A percentile compares a stretch with the other conserved stretches of the same genome.
phyloP scores from a whole-genome alignment of 768 basidiomycete species.

The Phallus indusiatus region DNA sequence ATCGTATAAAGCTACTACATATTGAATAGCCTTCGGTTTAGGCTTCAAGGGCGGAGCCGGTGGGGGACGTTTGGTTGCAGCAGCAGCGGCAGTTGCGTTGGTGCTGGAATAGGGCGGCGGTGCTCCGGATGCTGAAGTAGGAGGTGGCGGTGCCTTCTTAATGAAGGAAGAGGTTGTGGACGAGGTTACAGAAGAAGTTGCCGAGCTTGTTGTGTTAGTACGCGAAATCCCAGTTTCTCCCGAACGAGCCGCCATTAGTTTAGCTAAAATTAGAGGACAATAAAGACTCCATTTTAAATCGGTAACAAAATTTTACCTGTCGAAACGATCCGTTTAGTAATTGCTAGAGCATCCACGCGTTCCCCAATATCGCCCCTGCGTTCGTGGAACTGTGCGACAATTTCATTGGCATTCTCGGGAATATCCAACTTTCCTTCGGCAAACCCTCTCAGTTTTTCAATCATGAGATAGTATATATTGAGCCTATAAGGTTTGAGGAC shows the following conservation, averaged over 20 bases:
- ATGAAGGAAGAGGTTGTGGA: conserved; percentile 22
- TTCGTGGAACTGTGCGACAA: conserved; percentile 66
- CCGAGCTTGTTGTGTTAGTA: conserved; percentile 20
- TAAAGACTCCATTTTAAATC: background rate
- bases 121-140: conserved; percentile 27
- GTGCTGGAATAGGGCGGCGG: conserved; percentile 38
- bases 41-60: conserved; percentile 90
- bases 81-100: conserved; percentile 29
- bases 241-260: conserved; percentile 43
- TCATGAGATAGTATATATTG: conserved; percentile 87
- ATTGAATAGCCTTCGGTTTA: conserved; percentile 69
- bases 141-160: conserved; percentile 44
- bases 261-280: conserved; percentile 33
- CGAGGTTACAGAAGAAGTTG: conserved; percentile 20
- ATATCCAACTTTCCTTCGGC: conserved; percentile 68
- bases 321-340: conserved; percentile 77
- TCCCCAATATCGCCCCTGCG: conserved; percentile 79
- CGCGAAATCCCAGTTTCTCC: conserved; percentile 23
- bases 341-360: conserved; percentile 65
- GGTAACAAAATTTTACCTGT: conserved; percentile 52
- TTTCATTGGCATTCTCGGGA: conserved; percentile 54
- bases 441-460: conserved; percentile 90
- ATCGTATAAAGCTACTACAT: conserved; percentile 91
- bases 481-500: conserved; percentile 38
- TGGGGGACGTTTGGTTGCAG: conserved; percentile 70